Evolutionary conservation across 2,329 filamentous ascomycete genomes (phyloP), one percentile per base, ranked within the genome.

Genomic region (Gyromitra esculenta): DNA sequence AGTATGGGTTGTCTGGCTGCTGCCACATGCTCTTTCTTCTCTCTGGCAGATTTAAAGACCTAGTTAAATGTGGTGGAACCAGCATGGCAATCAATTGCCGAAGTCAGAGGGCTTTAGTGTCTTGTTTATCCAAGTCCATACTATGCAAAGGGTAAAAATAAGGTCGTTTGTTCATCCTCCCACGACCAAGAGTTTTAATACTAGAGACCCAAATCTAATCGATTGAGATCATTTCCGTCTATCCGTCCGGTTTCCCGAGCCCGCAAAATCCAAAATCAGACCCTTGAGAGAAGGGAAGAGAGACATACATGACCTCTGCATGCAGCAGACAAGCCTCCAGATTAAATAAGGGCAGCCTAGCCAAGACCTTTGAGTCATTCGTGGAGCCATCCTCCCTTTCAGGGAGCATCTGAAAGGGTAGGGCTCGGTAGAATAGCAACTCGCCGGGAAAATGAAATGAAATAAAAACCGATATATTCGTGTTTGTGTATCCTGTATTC

Each of bases 331-430:
- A 52, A 67, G 70, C 62, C 70, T 68, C 70, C 67, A 45, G 13
- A 31, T 50, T 48, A 56, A 70, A 63, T 31, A 54, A 62, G 43
- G 71, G 54, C 63, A 21, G 18, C 6, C 25, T 25, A 52, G 48
- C 48, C 48, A 52, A 52, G 48, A 39, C 18, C 21, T 21, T 64
- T 72, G 68, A 73, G 54, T 68, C 63, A 73, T 67, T 57, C 63
- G 35, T 60, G 52, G 62, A 73, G 35, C 15, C 69, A 52, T 11
- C 48, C 65, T 31, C 25, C 25, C 31, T 65, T 67, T 39, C 39
- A 18, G 9, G 31, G 62, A 37, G n/a, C 18, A 59, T 57, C 41
- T 43, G 21, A 59, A 52, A 66, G 31, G n/a, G 21, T 54, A 67
- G 41, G 43, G 39, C 35, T 59, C 39, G 37, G 48, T 67, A 60